phyloP scores from a whole-genome alignment of 202 grass and related monocot species.

The Carex sylvatica region DNA sequence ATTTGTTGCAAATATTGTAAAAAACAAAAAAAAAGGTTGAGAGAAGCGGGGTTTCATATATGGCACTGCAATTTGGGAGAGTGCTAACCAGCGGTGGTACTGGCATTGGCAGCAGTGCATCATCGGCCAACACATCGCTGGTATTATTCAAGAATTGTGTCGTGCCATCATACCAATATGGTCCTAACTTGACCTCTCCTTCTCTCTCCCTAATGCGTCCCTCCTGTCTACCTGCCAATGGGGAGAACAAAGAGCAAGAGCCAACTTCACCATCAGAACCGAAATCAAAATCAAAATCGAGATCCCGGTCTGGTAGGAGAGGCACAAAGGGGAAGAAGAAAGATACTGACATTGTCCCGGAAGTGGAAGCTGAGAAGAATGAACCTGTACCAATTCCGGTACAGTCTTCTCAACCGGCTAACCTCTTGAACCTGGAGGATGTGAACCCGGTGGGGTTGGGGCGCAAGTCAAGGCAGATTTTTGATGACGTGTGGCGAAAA shows the following conservation, averaged over 20 bases:
- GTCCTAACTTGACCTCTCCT: conserved; percentile 3
- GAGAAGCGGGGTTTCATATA: neutral
- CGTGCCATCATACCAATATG: conserved; percentile 15
- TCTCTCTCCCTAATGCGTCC: conserved; percentile 10
- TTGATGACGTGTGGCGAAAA: conserved; percentile 97
- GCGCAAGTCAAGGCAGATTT: conserved; percentile 78
- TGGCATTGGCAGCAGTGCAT: conserved; percentile 17
- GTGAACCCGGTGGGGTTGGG: conserved; percentile 91
- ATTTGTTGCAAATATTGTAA: neutral
- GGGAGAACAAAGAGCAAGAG: conserved; percentile 7
- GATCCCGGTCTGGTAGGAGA: neutral
- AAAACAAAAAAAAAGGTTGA: neutral
- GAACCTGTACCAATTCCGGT: neutral
- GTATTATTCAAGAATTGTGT: conserved; percentile 25
- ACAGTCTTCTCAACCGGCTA: neutral
- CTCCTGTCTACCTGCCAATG: conserved; percentile 3
- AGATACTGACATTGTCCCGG: conserved; percentile 12
- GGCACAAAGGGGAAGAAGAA: conserved; percentile 35
- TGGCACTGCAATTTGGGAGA: conserved; percentile 26
- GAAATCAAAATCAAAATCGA: neutral
- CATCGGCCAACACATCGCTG: conserved; percentile 4
- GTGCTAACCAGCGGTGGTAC: conserved; percentile 10
- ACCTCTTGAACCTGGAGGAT: conserved; percentile 59
- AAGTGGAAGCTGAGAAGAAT: conserved; percentile 25
- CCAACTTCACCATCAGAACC: neutral